These are phyloP conservation scores for Bruguiera sexangula DNA, from an alignment of 345 rosid species.

Conservation along the genomic window DNA sequence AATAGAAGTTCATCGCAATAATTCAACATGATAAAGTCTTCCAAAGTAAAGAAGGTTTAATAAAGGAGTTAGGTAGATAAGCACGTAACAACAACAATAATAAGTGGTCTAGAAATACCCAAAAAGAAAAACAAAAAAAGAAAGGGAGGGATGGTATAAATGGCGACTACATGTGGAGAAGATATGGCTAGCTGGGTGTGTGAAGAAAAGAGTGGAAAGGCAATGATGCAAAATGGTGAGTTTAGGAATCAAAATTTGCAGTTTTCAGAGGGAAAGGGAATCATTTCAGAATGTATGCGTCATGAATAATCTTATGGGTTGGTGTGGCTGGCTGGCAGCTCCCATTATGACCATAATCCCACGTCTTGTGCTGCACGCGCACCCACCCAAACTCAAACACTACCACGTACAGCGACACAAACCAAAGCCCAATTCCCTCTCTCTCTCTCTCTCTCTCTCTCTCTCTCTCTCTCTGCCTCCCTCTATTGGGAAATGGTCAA, in stretches of 20 bases:
- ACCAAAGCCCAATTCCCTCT: conserved; percentile 4
- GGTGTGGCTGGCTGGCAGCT: conserved; percentile 27
- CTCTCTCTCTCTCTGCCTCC: conserved; percentile 9
- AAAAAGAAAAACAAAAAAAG: background rate
- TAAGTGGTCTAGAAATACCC: background rate
- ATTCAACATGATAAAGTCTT: conserved; percentile 23
- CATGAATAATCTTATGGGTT: conserved; percentile 25
- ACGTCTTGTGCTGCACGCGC: conserved; percentile 64
- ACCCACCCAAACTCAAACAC: conserved; percentile 56
- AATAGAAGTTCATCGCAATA: conserved; percentile 19
- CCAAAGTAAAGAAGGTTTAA: conserved; percentile 2
- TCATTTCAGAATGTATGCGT: conserved; percentile 27
- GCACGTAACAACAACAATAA: background rate
- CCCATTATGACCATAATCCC: conserved; percentile 63
- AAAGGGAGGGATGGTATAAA: background rate
- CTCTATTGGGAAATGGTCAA: conserved; percentile 31
- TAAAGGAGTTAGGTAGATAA: background rate
- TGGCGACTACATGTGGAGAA: background rate
- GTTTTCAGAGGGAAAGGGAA: conserved; percentile 16
- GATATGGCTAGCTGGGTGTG: background rate
- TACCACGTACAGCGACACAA: conserved; percentile 4
- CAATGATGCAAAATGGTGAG: conserved; percentile 39
- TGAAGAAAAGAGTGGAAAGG: conserved; percentile 7
- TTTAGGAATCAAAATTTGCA: conserved; percentile 28
- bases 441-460: background rate